Conservation (phyloP, 805 yeast genomes). For the Kodamaea neixiangensis region DNA sequence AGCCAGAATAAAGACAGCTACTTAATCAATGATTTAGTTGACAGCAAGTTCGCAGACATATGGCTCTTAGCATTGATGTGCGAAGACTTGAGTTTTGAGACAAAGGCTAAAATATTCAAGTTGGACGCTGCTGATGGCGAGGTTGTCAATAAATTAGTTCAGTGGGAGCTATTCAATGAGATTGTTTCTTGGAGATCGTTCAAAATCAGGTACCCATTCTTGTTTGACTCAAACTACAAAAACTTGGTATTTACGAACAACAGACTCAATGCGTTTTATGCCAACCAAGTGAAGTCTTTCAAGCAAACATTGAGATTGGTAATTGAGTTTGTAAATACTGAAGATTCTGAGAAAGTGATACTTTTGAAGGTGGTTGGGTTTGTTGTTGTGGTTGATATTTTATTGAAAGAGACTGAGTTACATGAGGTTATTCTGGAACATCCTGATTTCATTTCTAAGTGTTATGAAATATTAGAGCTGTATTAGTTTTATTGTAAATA, state of each 20-base stretch:
- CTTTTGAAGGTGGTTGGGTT: constrained; percentile 16
- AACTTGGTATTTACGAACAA: neutral
- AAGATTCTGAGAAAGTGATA: constrained; percentile 11
- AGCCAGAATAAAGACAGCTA: constrained; percentile 1
- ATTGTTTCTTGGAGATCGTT: constrained; percentile 30
- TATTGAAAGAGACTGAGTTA: constrained; percentile 22
- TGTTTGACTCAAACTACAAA: constrained; percentile 17
- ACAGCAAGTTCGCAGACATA: constrained; percentile 51
- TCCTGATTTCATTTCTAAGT: constrained; percentile 10
- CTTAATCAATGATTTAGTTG: constrained; percentile 37
- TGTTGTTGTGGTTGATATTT: constrained; percentile 19
- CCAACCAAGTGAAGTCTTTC: constrained; percentile 14
- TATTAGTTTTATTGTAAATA: constrained; percentile 1
- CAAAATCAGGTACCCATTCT: constrained; percentile 26
- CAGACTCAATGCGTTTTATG: constrained; percentile 8
- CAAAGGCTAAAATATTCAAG: constrained; percentile 17
- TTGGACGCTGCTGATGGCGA: constrained; percentile 9
- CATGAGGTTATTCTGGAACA: constrained; percentile 11
- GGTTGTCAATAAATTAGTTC: constrained; percentile 8
- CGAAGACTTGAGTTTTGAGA: constrained; percentile 17
- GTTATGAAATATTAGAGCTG: constrained; percentile 9
- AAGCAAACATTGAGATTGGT: constrained; percentile 14
- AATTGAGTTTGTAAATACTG: constrained; percentile 12
- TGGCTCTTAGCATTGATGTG: constrained; percentile 40
- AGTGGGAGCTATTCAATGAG: constrained; percentile 20